Percentiles rank a stretch among this genome's conserved stretches.
phyloP scores from a whole-genome alignment of 805 yeast species.

The Saturnispora diversa region DNA sequence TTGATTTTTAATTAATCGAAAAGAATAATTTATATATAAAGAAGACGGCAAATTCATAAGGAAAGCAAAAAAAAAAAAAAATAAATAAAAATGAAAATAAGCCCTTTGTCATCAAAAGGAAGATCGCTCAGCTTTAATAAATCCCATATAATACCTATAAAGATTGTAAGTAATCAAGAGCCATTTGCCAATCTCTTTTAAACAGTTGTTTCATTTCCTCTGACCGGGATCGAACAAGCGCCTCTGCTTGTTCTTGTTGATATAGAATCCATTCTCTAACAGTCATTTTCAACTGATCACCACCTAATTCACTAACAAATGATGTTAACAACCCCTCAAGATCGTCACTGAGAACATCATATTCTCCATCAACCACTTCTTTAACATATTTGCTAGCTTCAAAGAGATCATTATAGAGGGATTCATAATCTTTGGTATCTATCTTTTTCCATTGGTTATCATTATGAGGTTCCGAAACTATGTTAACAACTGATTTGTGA shows the following conservation, averaged over 20 bases:
- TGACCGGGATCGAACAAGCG: conserved; percentile 39
- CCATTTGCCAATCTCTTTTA: conserved; percentile 41
- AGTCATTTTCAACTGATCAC: conserved; percentile 57
- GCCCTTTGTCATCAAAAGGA: too few species aligned
- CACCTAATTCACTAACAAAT: conserved; percentile 63
- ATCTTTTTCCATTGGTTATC: conserved; percentile 15
- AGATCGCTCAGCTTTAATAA: too few species aligned
- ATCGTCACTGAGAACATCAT: conserved; percentile 45
- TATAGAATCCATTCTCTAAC: conserved; percentile 61
- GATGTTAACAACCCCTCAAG: conserved; percentile 55
- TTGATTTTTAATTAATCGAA: too few species aligned
- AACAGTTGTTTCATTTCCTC: conserved; percentile 41
- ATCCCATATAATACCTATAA: too few species aligned
- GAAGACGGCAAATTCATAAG: background rate
- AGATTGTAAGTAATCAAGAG: conserved; percentile 35
- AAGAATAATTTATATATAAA: too few species aligned
- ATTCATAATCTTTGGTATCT: conserved; percentile 24
- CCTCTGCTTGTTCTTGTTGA: conserved; percentile 47
- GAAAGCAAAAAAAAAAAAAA: background rate
- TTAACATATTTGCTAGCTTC: conserved; percentile 26
- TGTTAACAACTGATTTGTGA: background rate
- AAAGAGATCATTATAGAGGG: conserved; percentile 25
- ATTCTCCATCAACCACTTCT: conserved; percentile 28
- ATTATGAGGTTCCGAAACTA: too few species aligned
- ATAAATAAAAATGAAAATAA: background rate